These are phyloP conservation scores for Coniochaeta sp. DNA, from an alignment of 2,329 filamentous ascomycete genomes.

Conservation along the genomic window DNA sequence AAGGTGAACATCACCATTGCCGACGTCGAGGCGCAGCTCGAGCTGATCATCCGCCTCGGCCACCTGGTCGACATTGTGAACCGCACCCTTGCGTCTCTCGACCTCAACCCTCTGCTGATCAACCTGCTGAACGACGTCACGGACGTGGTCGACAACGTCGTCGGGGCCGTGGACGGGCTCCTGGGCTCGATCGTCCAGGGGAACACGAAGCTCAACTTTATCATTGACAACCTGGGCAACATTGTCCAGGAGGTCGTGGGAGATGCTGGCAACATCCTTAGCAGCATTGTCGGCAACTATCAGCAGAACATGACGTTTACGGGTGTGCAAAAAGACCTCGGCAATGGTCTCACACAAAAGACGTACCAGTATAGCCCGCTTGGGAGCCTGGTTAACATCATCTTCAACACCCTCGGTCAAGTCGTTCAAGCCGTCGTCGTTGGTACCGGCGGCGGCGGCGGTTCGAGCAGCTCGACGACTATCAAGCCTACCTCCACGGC, in stretches of 20 bases:
- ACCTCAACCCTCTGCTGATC: constrained; percentile 54
- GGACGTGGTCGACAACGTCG: constrained; percentile 41
- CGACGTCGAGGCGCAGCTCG: constrained; percentile 50
- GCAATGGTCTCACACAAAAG: constrained; percentile 35
- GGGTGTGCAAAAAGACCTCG: constrained; percentile 24
- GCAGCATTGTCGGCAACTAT: constrained; percentile 50
- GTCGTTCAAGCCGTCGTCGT: constrained; percentile 40
- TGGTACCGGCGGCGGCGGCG: constrained; percentile 4
- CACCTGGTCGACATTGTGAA: constrained; percentile 55
- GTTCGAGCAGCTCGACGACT: not conserved
- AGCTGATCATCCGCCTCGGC: constrained; percentile 51
- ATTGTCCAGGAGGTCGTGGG: constrained; percentile 52
- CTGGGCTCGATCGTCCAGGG: constrained; percentile 51
- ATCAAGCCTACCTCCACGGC: not conserved
- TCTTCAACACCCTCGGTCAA: constrained; percentile 46
- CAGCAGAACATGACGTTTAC: constrained; percentile 49
- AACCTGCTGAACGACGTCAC: constrained; percentile 46
- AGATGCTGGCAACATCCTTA: constrained; percentile 32
- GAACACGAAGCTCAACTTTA: constrained; percentile 43
- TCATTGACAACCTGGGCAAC: constrained; percentile 55
- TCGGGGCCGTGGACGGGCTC: constrained; percentile 50
- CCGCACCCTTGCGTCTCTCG: constrained; percentile 49
- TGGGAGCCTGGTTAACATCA: constrained; percentile 43
- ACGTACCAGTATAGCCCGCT: constrained; percentile 43
- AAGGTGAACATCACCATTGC: constrained; percentile 54